These are phyloP conservation scores for Pulicaria dysenterica DNA, from an alignment of 129 eudicot genomes.

Conservation along the genomic window DNA sequence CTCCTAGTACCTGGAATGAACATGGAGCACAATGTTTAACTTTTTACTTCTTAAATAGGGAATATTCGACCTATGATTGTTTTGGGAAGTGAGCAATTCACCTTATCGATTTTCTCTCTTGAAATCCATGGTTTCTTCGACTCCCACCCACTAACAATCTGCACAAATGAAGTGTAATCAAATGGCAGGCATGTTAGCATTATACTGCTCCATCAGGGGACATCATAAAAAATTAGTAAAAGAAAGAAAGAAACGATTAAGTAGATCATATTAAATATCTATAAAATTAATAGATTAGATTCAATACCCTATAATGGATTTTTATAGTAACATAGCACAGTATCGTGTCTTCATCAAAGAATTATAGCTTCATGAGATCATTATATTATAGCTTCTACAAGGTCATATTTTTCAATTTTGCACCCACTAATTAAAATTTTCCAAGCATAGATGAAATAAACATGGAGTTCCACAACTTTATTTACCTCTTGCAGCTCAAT, in stretches of 20 bases:
- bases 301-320: not conserved
- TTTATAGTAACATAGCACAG: not conserved
- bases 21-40: conserved; percentile 3
- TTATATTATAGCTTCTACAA: not conserved
- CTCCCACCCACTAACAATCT: conserved; percentile 92
- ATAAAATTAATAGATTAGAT: not conserved
- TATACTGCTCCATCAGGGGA: no score
- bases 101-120: conserved; percentile 80
- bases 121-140: conserved; percentile 89
- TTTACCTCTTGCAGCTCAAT: conserved; percentile 76
- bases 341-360: not conserved
- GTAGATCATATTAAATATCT: not conserved
- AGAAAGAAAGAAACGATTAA: no score
- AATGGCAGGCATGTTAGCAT: not conserved
- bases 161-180: conserved; percentile 22
- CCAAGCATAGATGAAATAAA: conserved; percentile 18
- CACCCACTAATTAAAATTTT: conserved; percentile 8
- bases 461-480: conserved; percentile 11
- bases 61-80: conserved; percentile 5
- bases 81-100: conserved; percentile 26
- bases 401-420: conserved; percentile 22
- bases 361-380: not conserved
- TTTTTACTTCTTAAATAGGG: not conserved
- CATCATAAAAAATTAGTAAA: no score
- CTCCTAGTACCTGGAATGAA: conserved; percentile 54